Percentiles rank a stretch among this genome's conserved stretches.
Evolutionary conservation across 305 asterid genomes (phyloP).

Genomic region (Solanum hybrid): DNA sequence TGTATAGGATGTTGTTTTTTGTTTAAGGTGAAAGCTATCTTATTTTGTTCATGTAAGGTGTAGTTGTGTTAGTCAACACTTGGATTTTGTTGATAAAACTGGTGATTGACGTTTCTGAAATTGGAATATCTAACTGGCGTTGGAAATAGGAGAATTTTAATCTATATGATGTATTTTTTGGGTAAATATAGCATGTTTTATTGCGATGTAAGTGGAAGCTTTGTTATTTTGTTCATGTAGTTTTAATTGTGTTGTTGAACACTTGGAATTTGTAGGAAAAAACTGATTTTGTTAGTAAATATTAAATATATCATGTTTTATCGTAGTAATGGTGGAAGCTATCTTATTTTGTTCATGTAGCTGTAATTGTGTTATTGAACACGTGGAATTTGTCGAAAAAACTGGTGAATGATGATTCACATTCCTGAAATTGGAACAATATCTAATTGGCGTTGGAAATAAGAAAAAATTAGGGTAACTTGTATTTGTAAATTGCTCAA

Average conservation of each 20-base stretch:
- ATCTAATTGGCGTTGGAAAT: not conserved
- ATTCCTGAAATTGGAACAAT: not conserved
- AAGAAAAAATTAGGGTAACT: not conserved
- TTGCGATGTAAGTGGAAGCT: not conserved
- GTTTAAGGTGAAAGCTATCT: not conserved
- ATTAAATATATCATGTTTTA: not conserved
- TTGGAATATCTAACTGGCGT: not conserved
- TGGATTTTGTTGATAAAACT: not conserved
- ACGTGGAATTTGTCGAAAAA: not conserved
- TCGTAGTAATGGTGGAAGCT: not conserved
- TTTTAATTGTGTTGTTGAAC: not conserved
- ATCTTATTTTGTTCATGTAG: not conserved
- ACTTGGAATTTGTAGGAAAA: not conserved
- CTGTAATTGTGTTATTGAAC: not conserved
- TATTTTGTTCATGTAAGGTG: not conserved
- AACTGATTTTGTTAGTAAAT: not conserved
- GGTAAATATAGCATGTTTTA: not conserved
- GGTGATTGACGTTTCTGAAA: not conserved
- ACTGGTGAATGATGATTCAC: not conserved
- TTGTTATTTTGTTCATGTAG: not conserved
- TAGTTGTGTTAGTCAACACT: not conserved
- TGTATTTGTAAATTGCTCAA: not conserved
- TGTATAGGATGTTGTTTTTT: not conserved
- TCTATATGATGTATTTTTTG: not conserved
- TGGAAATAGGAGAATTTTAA: not conserved